phyloP scores from a whole-genome alignment of 2,329 filamentous ascomycete species.

The Penicillium digitatum region DNA sequence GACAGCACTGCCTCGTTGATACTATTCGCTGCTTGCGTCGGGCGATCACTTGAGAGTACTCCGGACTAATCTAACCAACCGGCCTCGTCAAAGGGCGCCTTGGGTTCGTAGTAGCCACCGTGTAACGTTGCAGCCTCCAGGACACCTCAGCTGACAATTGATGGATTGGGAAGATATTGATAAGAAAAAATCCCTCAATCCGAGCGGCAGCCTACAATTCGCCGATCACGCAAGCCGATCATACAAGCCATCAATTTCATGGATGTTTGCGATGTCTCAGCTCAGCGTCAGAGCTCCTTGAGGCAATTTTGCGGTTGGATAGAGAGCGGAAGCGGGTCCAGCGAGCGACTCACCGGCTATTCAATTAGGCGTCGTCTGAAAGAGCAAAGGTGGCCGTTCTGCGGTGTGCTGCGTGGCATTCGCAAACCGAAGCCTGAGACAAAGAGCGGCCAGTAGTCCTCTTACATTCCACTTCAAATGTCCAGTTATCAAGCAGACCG shows the following conservation, averaged over 20 bases:
- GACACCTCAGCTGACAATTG: not conserved
- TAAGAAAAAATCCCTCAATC: conserved; percentile 1
- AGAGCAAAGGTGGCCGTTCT: not conserved
- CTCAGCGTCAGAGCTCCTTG: not conserved
- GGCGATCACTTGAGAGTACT: not conserved
- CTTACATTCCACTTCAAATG: not conserved
- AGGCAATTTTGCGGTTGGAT: conserved; percentile 1
- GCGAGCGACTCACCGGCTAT: not conserved
- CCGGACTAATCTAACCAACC: not conserved
- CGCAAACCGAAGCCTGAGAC: not conserved
- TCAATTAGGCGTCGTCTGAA: not conserved
- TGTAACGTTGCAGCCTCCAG: not conserved
- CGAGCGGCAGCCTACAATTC: not conserved
- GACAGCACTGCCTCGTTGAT: not conserved
- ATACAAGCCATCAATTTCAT: conserved; percentile 1
- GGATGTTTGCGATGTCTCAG: not conserved
- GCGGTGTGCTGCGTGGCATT: not conserved
- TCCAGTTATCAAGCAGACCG: not conserved
- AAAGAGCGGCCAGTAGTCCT: not conserved
- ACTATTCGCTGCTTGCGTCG: not conserved
- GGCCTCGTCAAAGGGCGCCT: not conserved
- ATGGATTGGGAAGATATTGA: not conserved
- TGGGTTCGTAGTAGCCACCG: not conserved
- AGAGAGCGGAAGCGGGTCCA: not conserved
- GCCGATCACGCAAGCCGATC: not conserved